Percentiles rank a stretch among this genome's conserved stretches.
Conservation (phyloP, 331 rosid species). For the Quercus phellos region DNA sequence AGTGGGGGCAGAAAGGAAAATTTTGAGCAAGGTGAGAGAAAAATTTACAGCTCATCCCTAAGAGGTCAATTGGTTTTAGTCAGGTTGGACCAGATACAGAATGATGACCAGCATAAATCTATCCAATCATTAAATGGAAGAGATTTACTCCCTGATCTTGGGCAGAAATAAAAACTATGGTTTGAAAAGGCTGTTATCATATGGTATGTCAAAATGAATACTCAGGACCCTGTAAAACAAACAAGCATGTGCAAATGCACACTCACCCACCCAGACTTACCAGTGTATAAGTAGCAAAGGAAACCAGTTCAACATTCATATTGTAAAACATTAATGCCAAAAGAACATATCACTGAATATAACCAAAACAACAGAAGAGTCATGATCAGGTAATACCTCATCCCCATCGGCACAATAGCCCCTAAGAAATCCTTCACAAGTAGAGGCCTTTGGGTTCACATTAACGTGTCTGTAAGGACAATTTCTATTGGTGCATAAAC, state of each 20-base stretch:
- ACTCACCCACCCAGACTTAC: no score
- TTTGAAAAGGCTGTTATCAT: not conserved
- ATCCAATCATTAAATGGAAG: not conserved
- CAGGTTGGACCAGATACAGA: not conserved
- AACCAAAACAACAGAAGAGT: slow-evolving; percentile 4
- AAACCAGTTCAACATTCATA: not conserved
- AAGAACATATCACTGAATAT: not conserved
- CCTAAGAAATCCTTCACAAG: slow-evolving; percentile 88
- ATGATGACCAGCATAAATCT: not conserved
- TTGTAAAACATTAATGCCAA: not conserved
- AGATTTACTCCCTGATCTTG: not conserved
- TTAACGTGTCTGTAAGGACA: slow-evolving; percentile 95
- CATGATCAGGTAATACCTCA: slow-evolving; percentile 56
- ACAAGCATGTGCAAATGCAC: not conserved
- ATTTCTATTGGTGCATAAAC: slow-evolving; percentile 71
- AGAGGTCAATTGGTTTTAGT: not conserved
- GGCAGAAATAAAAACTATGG: not conserved
- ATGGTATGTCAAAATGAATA: not conserved
- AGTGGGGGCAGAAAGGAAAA: not conserved
- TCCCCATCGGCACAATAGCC: slow-evolving; percentile 90
- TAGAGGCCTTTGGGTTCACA: slow-evolving; percentile 80
- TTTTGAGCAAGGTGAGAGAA: not conserved
- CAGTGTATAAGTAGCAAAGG: not conserved
- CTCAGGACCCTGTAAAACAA: not conserved
- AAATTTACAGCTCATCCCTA: not conserved